These are phyloP conservation scores for Mollisia scopiformis DNA, from an alignment of 2,329 filamentous ascomycete species.

Conservation along the genomic window DNA sequence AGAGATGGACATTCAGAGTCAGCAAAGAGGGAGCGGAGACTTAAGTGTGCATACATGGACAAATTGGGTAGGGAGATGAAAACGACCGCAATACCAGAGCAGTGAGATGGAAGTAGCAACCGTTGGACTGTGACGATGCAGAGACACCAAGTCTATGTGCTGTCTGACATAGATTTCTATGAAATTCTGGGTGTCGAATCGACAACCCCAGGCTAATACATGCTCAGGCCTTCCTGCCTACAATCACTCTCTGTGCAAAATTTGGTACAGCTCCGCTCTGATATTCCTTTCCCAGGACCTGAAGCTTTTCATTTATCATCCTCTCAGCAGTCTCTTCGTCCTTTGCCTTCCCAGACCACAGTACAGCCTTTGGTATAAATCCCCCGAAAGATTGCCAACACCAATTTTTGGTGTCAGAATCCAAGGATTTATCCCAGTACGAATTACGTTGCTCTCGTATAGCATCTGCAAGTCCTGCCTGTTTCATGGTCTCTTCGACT, in stretches of 20 bases:
- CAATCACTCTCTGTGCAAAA: not conserved
- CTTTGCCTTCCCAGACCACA: not conserved
- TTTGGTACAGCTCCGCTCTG: not conserved
- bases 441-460: not conserved
- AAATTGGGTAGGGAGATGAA: not conserved
- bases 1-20: slow-evolving; percentile 47
- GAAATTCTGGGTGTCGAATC: no score
- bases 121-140: no score
- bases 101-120: no score
- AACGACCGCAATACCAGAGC: no score
- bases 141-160: no score
- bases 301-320: not conserved
- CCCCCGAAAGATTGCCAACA: not conserved
- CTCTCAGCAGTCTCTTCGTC: not conserved
- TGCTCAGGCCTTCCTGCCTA: not conserved
- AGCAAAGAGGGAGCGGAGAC: not conserved
- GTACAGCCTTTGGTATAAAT: not conserved
- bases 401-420: not conserved
- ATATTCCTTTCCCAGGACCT: not conserved
- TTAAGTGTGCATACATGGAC: no score
- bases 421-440: not conserved
- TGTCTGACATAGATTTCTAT: no score
- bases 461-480: not conserved
- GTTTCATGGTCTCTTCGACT: not conserved
- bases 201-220: no score